Conservation (phyloP, 2,329 filamentous ascomycete genomes). For the Dactylellina drechsleri region DNA sequence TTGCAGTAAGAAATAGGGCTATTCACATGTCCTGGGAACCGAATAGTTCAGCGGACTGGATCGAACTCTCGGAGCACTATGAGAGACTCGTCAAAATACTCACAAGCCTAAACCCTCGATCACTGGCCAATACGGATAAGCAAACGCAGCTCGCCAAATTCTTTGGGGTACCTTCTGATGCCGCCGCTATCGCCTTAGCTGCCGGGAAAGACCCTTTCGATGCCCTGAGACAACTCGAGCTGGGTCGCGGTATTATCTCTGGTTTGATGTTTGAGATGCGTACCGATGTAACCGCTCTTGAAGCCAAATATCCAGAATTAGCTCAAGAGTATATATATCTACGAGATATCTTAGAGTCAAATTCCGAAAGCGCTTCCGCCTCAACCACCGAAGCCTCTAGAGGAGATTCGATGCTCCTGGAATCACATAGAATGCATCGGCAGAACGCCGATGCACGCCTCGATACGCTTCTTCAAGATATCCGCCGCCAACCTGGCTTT, state of each 20-base stretch:
- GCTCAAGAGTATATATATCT: constrained; percentile 17
- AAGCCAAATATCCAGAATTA: constrained; percentile 37
- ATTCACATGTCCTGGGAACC: neutral
- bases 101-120: neutral
- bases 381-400: neutral
- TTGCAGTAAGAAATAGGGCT: constrained; percentile 1
- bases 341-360: neutral
- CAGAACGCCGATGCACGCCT: neutral
- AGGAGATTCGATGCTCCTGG: neutral
- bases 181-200: constrained; percentile 31
- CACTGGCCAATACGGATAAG: constrained; percentile 2
- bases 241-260: constrained; percentile 58
- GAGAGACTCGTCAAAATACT: neutral
- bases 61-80: neutral
- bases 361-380: neutral
- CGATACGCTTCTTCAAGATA: constrained; percentile 36
- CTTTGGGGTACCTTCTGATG: constrained; percentile 1
- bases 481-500: constrained; percentile 57
- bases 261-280: constrained; percentile 57
- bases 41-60: neutral
- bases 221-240: constrained; percentile 57
- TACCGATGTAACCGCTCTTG: constrained; percentile 32
- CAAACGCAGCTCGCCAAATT: neutral
- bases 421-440: neutral
- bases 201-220: constrained; percentile 22